These are phyloP conservation scores for Arthrobotrys entomopaga DNA, from an alignment of 2,329 filamentous ascomycete species.

Conservation along the genomic window DNA sequence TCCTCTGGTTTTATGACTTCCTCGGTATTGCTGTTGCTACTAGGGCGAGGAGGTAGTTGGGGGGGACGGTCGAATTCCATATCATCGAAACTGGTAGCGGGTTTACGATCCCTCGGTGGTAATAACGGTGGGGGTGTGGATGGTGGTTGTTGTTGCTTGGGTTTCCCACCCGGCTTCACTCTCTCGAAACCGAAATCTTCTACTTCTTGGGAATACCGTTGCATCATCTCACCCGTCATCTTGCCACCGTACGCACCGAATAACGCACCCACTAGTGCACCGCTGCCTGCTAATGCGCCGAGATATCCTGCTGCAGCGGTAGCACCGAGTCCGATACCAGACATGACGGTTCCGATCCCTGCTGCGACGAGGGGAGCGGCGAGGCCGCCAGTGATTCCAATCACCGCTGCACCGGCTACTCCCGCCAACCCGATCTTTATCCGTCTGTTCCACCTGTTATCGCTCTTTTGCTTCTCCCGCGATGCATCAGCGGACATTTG, in stretches of 20 bases:
- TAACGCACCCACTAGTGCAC: slow-evolving; percentile 80
- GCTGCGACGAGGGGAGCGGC: slow-evolving; percentile 80
- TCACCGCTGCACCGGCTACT: slow-evolving; percentile 85
- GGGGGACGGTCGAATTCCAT: neutral
- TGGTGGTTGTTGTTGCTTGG: neutral
- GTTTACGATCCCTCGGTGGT: neutral
- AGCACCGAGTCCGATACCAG: slow-evolving; percentile 77
- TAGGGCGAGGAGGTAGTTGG: neutral
- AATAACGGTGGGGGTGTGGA: neutral
- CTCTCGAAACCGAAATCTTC: slow-evolving; percentile 89
- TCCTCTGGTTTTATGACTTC: slow-evolving; percentile 18
- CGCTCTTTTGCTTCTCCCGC: slow-evolving; percentile 75
- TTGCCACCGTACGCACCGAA: slow-evolving; percentile 91
- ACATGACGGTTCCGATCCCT: slow-evolving; percentile 81
- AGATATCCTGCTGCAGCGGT: slow-evolving; percentile 80
- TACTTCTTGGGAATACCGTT: slow-evolving; percentile 85
- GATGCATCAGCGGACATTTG: slow-evolving; percentile 81
- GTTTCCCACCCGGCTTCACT: slow-evolving; percentile 66
- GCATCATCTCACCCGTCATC: slow-evolving; percentile 86
- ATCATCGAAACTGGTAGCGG: slow-evolving; percentile 15
- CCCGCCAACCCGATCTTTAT: slow-evolving; percentile 88
- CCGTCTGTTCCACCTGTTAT: slow-evolving; percentile 72
- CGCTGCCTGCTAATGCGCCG: slow-evolving; percentile 81
- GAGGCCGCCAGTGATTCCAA: slow-evolving; percentile 82
- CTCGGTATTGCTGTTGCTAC: neutral